Percentiles rank a stretch among this genome's conserved stretches.
phyloP scores from a whole-genome alignment of 176 grass and related monocot genomes.

The Tillandsia fasciculata region DNA sequence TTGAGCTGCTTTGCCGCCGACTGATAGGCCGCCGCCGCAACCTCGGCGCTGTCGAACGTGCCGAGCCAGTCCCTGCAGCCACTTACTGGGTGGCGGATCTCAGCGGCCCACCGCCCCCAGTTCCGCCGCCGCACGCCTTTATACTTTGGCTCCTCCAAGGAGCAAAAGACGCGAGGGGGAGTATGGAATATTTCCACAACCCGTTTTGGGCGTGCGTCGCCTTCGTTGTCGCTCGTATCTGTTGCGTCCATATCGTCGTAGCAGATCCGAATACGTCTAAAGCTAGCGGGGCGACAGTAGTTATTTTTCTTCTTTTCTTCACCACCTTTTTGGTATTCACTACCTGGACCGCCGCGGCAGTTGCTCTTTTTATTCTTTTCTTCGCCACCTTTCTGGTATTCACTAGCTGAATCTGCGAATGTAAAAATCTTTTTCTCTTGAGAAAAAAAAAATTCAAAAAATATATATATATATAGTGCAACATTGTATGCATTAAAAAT shows the following conservation, averaged over 20 bases:
- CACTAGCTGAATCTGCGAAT: no score
- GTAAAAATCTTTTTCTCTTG: no score
- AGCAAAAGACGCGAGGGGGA: neutral
- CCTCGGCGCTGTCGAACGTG: conserved; percentile 69
- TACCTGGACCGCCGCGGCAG: no score
- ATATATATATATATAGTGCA: no score
- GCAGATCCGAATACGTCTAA: conserved; percentile 7
- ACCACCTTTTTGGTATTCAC: no score
- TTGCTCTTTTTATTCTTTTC: no score
- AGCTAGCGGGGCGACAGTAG: no score
- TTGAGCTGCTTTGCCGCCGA: conserved; percentile 3
- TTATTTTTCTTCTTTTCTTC: no score
- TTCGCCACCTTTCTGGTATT: no score
- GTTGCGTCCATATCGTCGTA: conserved; percentile 16
- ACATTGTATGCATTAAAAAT: no score
- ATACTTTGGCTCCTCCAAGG: neutral
- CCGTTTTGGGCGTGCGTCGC: neutral
- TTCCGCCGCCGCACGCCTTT: conserved; percentile 19
- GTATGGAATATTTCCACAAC: neutral
- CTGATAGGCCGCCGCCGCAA: conserved; percentile 30
- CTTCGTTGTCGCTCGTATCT: conserved; percentile 23
- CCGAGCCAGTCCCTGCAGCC: conserved; percentile 41
- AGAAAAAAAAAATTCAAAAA: no score
- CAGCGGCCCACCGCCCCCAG: conserved; percentile 15
- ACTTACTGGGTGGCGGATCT: conserved; percentile 14